phyloP scores from a whole-genome alignment of 208 protist species.

The Lotmaria passim region DNA sequence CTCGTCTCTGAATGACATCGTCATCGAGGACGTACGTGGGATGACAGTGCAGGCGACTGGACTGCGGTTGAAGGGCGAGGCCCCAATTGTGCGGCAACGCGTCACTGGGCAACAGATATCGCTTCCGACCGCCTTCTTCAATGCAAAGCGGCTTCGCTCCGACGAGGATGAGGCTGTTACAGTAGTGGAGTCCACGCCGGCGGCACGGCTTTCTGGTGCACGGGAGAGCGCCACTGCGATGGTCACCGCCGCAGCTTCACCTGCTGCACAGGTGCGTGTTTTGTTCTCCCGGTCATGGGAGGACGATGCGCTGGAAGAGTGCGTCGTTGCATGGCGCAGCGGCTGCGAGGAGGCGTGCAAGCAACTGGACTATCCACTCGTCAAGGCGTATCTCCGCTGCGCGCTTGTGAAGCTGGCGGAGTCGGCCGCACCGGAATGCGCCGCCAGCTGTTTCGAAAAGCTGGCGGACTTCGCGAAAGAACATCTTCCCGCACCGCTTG shows the following conservation, averaged over 20 bases:
- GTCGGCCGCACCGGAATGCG: not conserved
- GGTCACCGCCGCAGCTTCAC: not conserved
- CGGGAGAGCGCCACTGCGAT: not conserved
- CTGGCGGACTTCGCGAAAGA: conserved; percentile 23
- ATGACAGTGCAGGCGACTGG: conserved; percentile 83
- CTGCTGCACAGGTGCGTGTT: conserved; percentile 1
- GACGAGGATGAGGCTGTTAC: conserved; percentile 31
- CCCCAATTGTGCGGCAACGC: conserved; percentile 20
- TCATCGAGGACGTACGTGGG: conserved; percentile 80
- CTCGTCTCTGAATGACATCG: conserved; percentile 49
- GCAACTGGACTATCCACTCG: conserved; percentile 48
- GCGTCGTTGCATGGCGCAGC: conserved; percentile 41
- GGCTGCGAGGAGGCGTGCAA: conserved; percentile 34
- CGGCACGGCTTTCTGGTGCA: not conserved
- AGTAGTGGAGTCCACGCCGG: conserved; percentile 27
- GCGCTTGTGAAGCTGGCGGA: conserved; percentile 38
- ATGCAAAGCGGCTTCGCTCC: conserved; percentile 29
- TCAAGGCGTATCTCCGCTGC: conserved; percentile 64
- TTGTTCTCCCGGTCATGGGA: conserved; percentile 12
- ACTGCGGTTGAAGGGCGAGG: conserved; percentile 37
- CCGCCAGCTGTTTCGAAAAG: conserved; percentile 19
- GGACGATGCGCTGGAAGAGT: conserved; percentile 12
- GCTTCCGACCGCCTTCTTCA: conserved; percentile 62
- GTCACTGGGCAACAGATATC: conserved; percentile 51
- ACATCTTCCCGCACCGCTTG: conserved; percentile 23